A percentile compares a stretch with the other conserved stretches of the same genome.
These are phyloP conservation scores for Vigna nakashimae DNA, from an alignment of 306 rosid genomes.

Conservation along the genomic window DNA sequence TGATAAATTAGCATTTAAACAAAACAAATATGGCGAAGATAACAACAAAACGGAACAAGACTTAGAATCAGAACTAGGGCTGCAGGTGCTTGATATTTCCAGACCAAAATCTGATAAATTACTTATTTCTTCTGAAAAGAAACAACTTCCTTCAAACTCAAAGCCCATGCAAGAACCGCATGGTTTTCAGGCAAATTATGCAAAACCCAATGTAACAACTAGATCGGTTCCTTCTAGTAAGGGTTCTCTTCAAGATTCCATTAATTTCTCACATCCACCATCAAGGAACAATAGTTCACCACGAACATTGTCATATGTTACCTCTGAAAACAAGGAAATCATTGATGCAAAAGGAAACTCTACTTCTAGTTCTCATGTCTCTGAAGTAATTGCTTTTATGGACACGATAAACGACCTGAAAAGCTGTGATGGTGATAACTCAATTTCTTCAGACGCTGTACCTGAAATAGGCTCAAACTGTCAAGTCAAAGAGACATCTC, in stretches of 20 bases:
- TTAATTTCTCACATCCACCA: slow-evolving; percentile 76
- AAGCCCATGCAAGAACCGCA: slow-evolving; percentile 57
- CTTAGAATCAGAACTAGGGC: slow-evolving; percentile 56
- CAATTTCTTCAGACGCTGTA: slow-evolving; percentile 54
- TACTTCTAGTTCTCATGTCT: slow-evolving; percentile 46
- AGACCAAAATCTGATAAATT: neutral
- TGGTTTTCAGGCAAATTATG: slow-evolving; percentile 57
- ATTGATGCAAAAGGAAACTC: slow-evolving; percentile 56
- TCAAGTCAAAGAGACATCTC: slow-evolving; percentile 48
- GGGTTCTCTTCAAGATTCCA: slow-evolving; percentile 65
- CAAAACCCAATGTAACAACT: slow-evolving; percentile 65
- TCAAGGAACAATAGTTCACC: slow-evolving; percentile 64
- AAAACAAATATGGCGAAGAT: slow-evolving; percentile 48
- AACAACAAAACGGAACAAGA: slow-evolving; percentile 47
- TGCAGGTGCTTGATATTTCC: slow-evolving; percentile 49
- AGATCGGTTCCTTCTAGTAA: slow-evolving; percentile 81
- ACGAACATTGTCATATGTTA: slow-evolving; percentile 48
- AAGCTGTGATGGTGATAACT: slow-evolving; percentile 47
- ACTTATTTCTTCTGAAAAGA: slow-evolving; percentile 49
- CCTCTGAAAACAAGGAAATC: slow-evolving; percentile 54
- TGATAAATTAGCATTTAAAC: slow-evolving; percentile 57
- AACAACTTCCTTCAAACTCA: slow-evolving; percentile 52
- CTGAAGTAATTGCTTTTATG: slow-evolving; percentile 47
- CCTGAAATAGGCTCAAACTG: slow-evolving; percentile 50
- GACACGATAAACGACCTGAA: slow-evolving; percentile 56